Base-by-base conservation (phyloP, 2,329 filamentous ascomycete species). In the Helicocarpus griseus region DNA sequence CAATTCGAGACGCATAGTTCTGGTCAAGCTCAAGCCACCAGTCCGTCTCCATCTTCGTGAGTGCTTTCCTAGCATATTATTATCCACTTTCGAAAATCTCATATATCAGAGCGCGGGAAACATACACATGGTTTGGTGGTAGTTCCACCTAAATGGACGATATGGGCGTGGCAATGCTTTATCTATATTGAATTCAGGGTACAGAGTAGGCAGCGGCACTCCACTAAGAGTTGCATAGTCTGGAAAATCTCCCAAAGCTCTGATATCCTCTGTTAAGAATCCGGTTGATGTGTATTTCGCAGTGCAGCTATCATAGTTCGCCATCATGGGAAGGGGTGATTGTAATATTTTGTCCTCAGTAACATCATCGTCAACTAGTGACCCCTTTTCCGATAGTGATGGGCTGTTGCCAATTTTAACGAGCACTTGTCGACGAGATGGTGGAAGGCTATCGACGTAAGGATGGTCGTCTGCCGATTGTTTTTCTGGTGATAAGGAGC, bases 111-210 rank as follows among this genome's bases (percentile, higher is more conserved):
- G 26, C 26, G 11, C n/a, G 11, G 4, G 3, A 26, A 43, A 75
- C 83, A 60, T 78, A 91, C 87, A 87, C 89, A 95, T 94, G 0
- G 88, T 94, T 63, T 95, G 89, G 63, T 93, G 87, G 63, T 94
- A 95, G 0, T 77, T 73, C 89, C 89, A 94, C 60, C 89, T 70
- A 40, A 94, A 86, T 0, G 89, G 89, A 38, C 89, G 77, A 63
- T 90, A 94, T 0, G 88, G 88, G 52, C 89, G 76, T 1, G 88
- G 79, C 8, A 77, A 60, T 0, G 88, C 87, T 56, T 74, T 86
- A 13, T 76, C 69, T 50, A 89, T 81, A 56, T 87, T 73, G 62
- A 93, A 93, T 4, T 78, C 73, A 1, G 64, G 60, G 51, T 86
- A 83, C 0, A 85, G 74, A 7, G 72, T 57, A 0, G 89, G 89